Conservation (phyloP, 768 basidiomycete species). For the Cystobasidium tubakii region DNA sequence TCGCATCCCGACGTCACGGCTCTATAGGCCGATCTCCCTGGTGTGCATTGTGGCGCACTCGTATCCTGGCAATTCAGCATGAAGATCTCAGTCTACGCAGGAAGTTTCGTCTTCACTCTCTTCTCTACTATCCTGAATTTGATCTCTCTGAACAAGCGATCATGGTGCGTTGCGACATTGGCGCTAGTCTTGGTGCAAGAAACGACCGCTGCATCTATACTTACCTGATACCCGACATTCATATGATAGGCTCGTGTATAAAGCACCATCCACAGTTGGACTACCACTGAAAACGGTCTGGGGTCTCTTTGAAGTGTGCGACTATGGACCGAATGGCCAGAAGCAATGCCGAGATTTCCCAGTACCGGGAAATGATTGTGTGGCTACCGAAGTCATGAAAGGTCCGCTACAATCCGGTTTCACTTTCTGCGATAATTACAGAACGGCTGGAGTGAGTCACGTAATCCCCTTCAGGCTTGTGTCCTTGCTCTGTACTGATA, state of each 20-base stretch:
- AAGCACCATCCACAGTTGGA: constrained; percentile 4
- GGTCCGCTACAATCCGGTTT: not conserved
- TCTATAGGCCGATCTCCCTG: too few species aligned
- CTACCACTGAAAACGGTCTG: constrained; percentile 13
- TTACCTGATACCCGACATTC: too few species aligned
- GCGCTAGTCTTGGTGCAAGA: too few species aligned
- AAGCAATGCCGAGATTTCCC: constrained; percentile 19
- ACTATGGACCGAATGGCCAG: constrained; percentile 14
- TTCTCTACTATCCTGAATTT: constrained; percentile 13
- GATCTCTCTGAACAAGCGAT: constrained; percentile 1
- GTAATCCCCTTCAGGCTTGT: not conserved
- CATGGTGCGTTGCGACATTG: not conserved
- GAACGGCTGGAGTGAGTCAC: constrained; percentile 17
- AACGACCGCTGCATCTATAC: too few species aligned
- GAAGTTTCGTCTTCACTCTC: constrained; percentile 20
- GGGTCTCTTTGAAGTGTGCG: constrained; percentile 23
- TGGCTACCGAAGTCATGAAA: not conserved
- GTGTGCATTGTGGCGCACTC: not conserved
- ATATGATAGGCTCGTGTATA: constrained; percentile 18
- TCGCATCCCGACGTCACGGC: not conserved
- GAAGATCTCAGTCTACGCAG: constrained; percentile 19
- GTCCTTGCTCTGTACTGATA: too few species aligned
- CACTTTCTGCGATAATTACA: constrained; percentile 17
- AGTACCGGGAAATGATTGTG: not conserved
- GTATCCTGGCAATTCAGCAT: not conserved